These are phyloP conservation scores for Scolecobasidium constrictum DNA, from an alignment of 2,329 filamentous ascomycete species.

Conservation along the genomic window DNA sequence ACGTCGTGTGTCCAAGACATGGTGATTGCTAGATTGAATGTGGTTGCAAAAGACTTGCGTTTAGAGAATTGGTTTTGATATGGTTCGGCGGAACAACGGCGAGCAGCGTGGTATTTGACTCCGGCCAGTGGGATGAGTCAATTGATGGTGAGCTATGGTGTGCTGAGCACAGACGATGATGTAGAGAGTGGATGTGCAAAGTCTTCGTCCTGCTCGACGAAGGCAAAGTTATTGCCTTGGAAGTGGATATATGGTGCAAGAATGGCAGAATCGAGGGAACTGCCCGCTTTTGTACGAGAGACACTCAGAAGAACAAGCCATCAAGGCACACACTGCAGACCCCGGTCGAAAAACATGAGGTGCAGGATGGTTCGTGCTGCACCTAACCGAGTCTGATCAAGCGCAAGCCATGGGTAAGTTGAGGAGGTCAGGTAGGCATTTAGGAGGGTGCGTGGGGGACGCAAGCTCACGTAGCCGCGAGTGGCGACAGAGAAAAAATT, in stretches of 20 bases:
- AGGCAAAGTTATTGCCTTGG: background rate
- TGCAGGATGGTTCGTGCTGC: background rate
- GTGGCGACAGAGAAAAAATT: background rate
- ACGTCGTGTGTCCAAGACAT: constrained; percentile 77
- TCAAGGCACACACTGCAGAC: background rate
- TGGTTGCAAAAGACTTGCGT: background rate
- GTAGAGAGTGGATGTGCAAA: background rate
- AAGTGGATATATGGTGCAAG: background rate
- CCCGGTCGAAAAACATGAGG: background rate
- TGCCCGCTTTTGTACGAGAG: background rate
- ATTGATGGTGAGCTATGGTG: background rate
- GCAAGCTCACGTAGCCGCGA: background rate
- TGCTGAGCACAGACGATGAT: background rate
- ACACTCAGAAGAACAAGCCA: background rate
- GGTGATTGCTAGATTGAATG: constrained; percentile 11
- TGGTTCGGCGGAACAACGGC: background rate
- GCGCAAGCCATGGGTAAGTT: background rate
- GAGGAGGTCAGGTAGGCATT: background rate
- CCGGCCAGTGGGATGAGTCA: too few relatives aligned
- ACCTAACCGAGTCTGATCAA: too few relatives aligned
- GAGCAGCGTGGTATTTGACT: background rate
- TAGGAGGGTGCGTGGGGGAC: background rate
- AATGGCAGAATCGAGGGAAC: background rate
- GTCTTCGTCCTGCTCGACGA: background rate
- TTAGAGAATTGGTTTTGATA: background rate